Evolutionary conservation across 208 protist species (phyloP).

Genomic region (Wallacemonas sp.): DNA sequence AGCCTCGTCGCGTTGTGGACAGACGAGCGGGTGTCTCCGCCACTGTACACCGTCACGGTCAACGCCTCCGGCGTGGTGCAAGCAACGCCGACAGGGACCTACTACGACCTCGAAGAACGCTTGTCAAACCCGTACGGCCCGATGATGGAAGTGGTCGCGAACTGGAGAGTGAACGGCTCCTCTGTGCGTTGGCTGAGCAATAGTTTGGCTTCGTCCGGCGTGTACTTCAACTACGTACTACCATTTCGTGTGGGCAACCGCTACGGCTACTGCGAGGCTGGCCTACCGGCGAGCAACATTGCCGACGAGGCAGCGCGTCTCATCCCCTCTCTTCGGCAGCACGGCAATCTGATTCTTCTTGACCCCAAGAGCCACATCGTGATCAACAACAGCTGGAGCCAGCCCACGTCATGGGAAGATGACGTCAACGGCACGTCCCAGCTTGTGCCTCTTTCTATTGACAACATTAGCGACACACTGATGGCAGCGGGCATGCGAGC

Average conservation of each 20-base stretch:
- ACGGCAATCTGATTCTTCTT: conserved; percentile 62
- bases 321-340: conserved; percentile 39
- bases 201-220: conserved; percentile 24
- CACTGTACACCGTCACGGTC: conserved; percentile 22
- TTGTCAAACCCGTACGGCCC: conserved; percentile 17
- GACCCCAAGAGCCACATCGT: conserved; percentile 41
- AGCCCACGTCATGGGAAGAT: conserved; percentile 16
- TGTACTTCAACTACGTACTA: conserved; percentile 75
- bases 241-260: conserved; percentile 51
- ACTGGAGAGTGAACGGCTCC: conserved; percentile 31
- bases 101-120: conserved; percentile 20
- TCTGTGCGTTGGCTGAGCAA: conserved; percentile 31
- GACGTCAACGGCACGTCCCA: conserved; percentile 8
- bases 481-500: conserved; percentile 28
- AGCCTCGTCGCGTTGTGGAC: conserved; percentile 17
- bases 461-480: conserved; percentile 46
- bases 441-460: conserved; percentile 24
- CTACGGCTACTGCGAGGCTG: conserved; percentile 52
- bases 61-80: conserved; percentile 26
- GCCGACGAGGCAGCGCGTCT: conserved; percentile 44
- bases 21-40: neutral
- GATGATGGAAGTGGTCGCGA: conserved; percentile 42
- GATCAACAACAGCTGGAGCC: conserved; percentile 63
- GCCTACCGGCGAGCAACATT: conserved; percentile 33
- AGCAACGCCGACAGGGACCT: conserved; percentile 15